Base-by-base conservation (phyloP, 1,284 basidiomycete species). In the Pseudozyma flocculosa region DNA sequence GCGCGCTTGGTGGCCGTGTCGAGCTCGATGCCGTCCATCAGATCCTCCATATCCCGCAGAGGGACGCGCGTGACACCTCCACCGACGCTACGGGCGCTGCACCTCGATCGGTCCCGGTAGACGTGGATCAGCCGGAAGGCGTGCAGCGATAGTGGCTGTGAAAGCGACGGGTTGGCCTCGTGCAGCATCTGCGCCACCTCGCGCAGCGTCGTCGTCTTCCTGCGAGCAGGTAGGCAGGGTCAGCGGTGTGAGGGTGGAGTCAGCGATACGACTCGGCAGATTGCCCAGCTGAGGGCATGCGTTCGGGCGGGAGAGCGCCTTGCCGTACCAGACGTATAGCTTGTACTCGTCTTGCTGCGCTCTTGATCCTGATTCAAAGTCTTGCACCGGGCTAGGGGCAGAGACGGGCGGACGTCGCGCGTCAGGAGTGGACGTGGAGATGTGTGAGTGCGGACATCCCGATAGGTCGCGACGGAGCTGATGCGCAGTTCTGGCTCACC, bases 171-270 rank as follows among this genome's bases (percentile, higher is more conserved):
- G 21, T 69, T 57, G 21, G 61, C 68, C 17, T 65, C 58, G 50
- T 62, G 67, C 0, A 73, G 54, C 46, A 73, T 46, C 22, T 73
- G 64, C 4, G 71, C 56, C 0, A 73, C 40, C 24, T 73, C 69
- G 32, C 71, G 54, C 1, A 73, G 56, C 3, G 71, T 71, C n/a
- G 63, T 70, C 1, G 66, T 71, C 26, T 64, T 66, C 70, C 66
- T 40, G 45, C n/a, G 32, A 18, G 40, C 39, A 4, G n/a, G 11
- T 18, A 13, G 29, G 7, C 29, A 29, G 5, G 29, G 13, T 29
- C 29, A 22, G 24, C 21, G n/a, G n/a, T n/a, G n/a, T n/a, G n/a
- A n/a, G n/a, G n/a, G n/a, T n/a, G n/a, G n/a, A n/a, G n/a, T n/a
- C n/a, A n/a, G n/a, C n/a, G n/a, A n/a, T n/a, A n/a, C n/a, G n/a